These are phyloP conservation scores for Leptosphaerulina australis DNA, from an alignment of 2,329 filamentous ascomycete species.

Conservation along the genomic window DNA sequence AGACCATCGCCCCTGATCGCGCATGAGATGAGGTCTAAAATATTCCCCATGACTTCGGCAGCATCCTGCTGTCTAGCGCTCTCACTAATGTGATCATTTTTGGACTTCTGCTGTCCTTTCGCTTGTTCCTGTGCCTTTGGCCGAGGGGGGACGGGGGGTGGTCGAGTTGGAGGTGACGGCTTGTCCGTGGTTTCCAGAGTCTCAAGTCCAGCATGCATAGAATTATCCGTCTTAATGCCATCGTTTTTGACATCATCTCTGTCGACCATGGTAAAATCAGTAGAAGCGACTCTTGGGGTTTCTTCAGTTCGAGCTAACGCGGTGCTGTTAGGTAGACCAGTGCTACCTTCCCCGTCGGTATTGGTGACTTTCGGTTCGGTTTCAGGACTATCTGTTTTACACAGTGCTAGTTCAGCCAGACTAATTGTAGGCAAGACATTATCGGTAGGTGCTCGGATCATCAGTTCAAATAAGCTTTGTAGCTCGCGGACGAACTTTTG, in stretches of 20 bases:
- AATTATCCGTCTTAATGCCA: slow-evolving; percentile 26
- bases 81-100: slow-evolving; percentile 60
- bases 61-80: slow-evolving; percentile 85
- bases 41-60: slow-evolving; percentile 91
- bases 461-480: slow-evolving; percentile 69
- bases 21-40: slow-evolving; percentile 87
- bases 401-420: slow-evolving; percentile 79
- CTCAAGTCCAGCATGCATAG: slow-evolving; percentile 29
- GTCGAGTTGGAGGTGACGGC: slow-evolving; percentile 52
- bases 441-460: slow-evolving; percentile 67
- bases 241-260: slow-evolving; percentile 12
- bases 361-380: slow-evolving; percentile 49
- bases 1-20: slow-evolving; percentile 76
- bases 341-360: slow-evolving; percentile 50
- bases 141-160: slow-evolving; percentile 66
- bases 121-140: slow-evolving; percentile 39
- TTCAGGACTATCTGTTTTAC: slow-evolving; percentile 58
- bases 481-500: slow-evolving; percentile 81
- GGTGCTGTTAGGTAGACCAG: slow-evolving; percentile 54
- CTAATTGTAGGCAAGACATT: slow-evolving; percentile 75
- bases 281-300: slow-evolving; percentile 9
- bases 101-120: slow-evolving; percentile 23
- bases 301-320: slow-evolving; percentile 45
- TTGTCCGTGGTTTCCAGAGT: slow-evolving; percentile 27
- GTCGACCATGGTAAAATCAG: slow-evolving; percentile 37